Conservation (phyloP, 106 monocot species). For the Phalaenopsis aphrodite region DNA sequence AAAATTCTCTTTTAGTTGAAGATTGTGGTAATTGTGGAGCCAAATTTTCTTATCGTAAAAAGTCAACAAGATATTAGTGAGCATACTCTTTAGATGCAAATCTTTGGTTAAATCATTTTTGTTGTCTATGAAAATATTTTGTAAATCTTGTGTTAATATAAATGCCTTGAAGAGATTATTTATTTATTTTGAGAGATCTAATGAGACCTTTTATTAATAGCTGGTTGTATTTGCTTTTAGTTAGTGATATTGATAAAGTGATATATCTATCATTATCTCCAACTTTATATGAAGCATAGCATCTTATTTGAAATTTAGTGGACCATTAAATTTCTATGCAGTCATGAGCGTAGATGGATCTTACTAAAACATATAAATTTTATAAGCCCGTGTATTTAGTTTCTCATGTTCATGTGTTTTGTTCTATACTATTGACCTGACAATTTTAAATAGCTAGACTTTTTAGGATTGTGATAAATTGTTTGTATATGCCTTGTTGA, state of each 20-base stretch:
- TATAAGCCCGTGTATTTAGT: neutral
- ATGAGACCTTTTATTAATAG: neutral
- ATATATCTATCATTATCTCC: neutral
- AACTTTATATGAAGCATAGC: neutral
- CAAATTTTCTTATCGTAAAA: neutral
- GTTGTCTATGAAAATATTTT: neutral
- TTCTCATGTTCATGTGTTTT: neutral
- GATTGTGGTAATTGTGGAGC: neutral
- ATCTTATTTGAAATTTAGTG: neutral
- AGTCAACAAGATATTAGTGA: neutral
- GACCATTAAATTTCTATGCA: neutral
- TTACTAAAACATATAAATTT: neutral
- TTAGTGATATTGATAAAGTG: neutral
- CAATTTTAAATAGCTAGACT: neutral
- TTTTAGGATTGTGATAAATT: neutral
- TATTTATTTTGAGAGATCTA: too few species aligned
- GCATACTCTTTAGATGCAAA: neutral
- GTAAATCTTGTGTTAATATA: too few species aligned
- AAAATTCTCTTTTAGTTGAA: too few species aligned
- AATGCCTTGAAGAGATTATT: too few species aligned
- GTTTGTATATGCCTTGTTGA: neutral
- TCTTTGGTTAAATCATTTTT: neutral
- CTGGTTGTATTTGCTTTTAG: neutral
- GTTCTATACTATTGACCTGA: neutral
- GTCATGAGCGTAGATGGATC: neutral